Evolutionary conservation across 169 alveolate species (phyloP).

Genomic region (Plasmodium gonderi): DNA sequence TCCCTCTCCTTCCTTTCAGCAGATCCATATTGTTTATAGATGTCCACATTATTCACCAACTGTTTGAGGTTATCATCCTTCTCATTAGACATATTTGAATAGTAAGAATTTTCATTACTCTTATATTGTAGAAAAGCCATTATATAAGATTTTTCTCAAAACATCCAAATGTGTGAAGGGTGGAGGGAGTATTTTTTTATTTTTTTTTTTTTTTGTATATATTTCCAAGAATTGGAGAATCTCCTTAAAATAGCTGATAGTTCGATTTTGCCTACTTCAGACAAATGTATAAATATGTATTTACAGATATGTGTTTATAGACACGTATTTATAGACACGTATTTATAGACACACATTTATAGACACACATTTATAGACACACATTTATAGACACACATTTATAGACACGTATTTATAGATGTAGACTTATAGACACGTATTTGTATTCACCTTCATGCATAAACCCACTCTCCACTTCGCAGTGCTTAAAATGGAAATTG

Average conservation of each 20-base stretch:
- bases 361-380: too few relatives aligned
- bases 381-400: too few relatives aligned
- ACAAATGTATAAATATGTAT: background rate
- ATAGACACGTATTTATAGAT: too few relatives aligned
- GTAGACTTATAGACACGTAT: too few relatives aligned
- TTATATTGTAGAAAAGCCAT: constrained; percentile 52
- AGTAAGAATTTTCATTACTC: constrained; percentile 51
- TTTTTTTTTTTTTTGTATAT: background rate
- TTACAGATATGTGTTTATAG: background rate
- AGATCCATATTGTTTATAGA: background rate
- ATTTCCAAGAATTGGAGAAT: background rate
- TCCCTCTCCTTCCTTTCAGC: background rate
- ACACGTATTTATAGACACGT: background rate
- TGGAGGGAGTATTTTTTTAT: background rate
- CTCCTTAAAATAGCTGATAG: background rate
- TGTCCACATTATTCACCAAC: background rate
- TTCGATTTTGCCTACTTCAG: background rate
- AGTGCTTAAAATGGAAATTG: too few relatives aligned
- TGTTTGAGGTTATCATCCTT: constrained; percentile 9
- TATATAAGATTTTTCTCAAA: background rate
- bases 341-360: too few relatives aligned
- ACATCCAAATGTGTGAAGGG: background rate
- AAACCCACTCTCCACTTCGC: too few relatives aligned
- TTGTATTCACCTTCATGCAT: too few relatives aligned
- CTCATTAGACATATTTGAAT: constrained; percentile 37